These are phyloP conservation scores for Phytopythium kandeliae DNA, from an alignment of 352 stramenopile species.

Conservation along the genomic window DNA sequence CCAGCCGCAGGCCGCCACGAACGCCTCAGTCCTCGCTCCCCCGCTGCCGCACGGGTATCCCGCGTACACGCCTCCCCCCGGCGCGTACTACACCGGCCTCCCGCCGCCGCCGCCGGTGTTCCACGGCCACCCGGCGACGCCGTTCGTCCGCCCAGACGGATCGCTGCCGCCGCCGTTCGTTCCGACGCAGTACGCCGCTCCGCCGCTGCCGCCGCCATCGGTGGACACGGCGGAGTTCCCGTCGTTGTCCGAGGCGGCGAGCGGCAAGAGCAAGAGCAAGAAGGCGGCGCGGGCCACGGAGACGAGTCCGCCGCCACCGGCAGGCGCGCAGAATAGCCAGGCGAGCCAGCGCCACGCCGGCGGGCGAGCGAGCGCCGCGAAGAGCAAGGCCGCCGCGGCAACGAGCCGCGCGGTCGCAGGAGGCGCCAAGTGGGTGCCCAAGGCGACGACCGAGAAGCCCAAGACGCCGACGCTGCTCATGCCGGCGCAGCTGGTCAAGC, in stretches of 20 bases:
- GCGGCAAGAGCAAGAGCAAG: conserved; percentile 2
- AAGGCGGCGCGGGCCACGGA: conserved; percentile 5
- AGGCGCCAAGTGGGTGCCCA: conserved; percentile 27
- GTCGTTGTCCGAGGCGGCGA: conserved; percentile 7
- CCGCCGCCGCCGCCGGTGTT: conserved; percentile 2
- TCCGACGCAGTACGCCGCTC: neutral
- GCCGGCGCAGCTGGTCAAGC: conserved; percentile 43
- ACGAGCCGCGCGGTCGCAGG: no score
- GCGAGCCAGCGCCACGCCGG: conserved; percentile 6
- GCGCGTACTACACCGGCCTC: conserved; percentile 17
- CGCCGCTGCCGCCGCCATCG: neutral
- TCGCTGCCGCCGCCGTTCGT: conserved; percentile 2
- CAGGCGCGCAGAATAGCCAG: conserved; percentile 7
- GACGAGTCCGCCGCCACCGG: neutral
- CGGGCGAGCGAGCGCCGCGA: no score
- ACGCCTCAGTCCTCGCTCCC: conserved; percentile 20
- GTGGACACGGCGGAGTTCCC: conserved; percentile 8
- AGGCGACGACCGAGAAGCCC: conserved; percentile 18
- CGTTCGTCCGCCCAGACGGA: conserved; percentile 4
- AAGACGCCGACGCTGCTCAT: conserved; percentile 24
- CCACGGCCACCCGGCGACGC: neutral
- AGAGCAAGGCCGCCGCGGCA: no score
- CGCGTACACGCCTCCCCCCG: conserved; percentile 13
- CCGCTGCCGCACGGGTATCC: conserved; percentile 15
- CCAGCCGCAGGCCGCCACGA: conserved; percentile 14